Evolutionary conservation across 768 basidiomycete species (phyloP).

Genomic region (Rhodotorula toruloides): DNA sequence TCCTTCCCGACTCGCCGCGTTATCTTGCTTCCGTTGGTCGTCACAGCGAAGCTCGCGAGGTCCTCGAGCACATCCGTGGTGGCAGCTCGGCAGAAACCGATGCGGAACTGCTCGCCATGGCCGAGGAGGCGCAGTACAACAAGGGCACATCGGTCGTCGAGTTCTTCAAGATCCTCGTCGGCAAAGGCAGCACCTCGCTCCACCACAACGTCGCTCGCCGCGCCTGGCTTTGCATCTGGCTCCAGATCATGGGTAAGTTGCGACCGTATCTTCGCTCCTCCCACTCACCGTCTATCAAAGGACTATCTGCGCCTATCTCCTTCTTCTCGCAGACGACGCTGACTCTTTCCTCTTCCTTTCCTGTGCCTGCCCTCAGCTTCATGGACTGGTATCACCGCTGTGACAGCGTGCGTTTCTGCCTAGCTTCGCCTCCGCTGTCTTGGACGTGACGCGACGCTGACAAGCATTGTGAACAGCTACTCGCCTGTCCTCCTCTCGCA

Average conservation of each 20-base stretch:
- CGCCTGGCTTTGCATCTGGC: conserved; percentile 38
- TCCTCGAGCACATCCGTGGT: conserved; percentile 37
- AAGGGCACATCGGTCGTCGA: conserved; percentile 8
- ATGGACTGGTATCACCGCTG: conserved; percentile 35
- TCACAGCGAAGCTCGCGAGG: conserved; percentile 30
- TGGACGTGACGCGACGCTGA: no score
- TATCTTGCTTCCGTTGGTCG: conserved; percentile 36
- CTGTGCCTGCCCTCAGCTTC: not conserved
- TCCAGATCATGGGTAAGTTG: conserved; percentile 40
- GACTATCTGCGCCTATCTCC: not conserved
- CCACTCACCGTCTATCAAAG: no score
- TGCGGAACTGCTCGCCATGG: conserved; percentile 32
- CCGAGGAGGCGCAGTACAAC: conserved; percentile 22
- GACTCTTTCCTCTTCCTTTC: not conserved
- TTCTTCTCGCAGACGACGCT: not conserved
- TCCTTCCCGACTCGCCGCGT: conserved; percentile 39
- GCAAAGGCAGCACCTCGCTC: conserved; percentile 15
- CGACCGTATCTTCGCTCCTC: no score
- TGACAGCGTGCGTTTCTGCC: conserved; percentile 22
- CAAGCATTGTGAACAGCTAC: conserved; percentile 3
- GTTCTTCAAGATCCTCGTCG: conserved; percentile 16
- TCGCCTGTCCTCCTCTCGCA: conserved; percentile 38
- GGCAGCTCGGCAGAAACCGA: conserved; percentile 13
- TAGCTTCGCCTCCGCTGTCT: no score
- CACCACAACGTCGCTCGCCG: conserved; percentile 32